Base-by-base conservation (phyloP, 106 monocot genomes). In the Narthecium ossifragum region DNA sequence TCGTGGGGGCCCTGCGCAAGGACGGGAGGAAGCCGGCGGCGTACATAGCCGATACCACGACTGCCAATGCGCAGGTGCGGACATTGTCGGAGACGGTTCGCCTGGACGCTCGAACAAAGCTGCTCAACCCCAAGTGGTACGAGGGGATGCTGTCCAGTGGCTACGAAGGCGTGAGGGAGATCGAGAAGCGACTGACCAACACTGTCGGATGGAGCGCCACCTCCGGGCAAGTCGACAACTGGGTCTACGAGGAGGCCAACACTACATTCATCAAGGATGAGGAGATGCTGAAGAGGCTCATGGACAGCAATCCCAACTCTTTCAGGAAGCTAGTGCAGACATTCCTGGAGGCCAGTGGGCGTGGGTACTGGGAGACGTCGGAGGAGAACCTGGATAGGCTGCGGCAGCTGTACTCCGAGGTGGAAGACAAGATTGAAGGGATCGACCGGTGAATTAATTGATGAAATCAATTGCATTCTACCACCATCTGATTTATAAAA, bases 191-290 rank as follows among this genome's bases (percentile, higher is more conserved):
- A 57, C 62, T 88, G 26, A 88, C 88, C 11, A 88, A 88, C 70
- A 88, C 88, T 23, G 88, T 88, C 10, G 88, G 83, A 17, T 88
- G 88, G 88, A 88, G 88, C 53, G 88, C 88, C 2, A 88, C 83
- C 0, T 88, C 88, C 4, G 88, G 88, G 29, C 88, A 88, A 59
- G 88, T 88, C 37, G 88, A 83, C 62, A 88, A 88, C 70, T 88
- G 75, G 75, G 88, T 88, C 17, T 88, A 88, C 41, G 88, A 88
- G 76, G 88, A 88, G 66, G 83, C 88, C 17, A 88, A 83, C 76
- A 49, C 69, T 13, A 88, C 88, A 4, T 88, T 88, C 65, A 76
- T 88, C 57, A 66, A 83, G 50, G 88, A 88, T 33, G 83, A 88
- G 63, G 54, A 75, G 54, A 88, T 88, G 88, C 57, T 67, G 69